Base-by-base conservation (phyloP, 306 rosid genomes). In the Rosa chinensis region DNA sequence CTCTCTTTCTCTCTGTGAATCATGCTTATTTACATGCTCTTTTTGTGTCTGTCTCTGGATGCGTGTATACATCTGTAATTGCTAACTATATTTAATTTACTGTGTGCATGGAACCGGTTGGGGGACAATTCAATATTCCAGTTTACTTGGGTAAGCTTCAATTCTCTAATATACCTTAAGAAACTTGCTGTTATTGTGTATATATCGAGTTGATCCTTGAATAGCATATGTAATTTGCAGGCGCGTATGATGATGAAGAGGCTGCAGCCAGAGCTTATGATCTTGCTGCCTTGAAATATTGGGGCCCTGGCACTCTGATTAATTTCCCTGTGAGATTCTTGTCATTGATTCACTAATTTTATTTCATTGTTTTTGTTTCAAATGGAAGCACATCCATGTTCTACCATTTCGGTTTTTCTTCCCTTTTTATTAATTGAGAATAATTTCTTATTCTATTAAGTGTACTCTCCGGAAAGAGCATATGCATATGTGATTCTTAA, bases 181-280 rank as follows among this genome's bases (percentile, higher is more conserved):
- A 50, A 77, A 64, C 17, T 83, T 47, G 70, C 35, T 77, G 16
- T 74, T 58, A 16, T 17, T 25, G 40, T 59, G 17, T 8, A 13
- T 67, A 28, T 39, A 42, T 73, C 35, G 16, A 20, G 23, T 44
- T 73, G 47, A 75, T 55, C 17, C 9, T 72, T 79, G 73, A 81
- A 63, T 82, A 66, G 76, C 76, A 61, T 77, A 35, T 78, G 8
- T 28, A 66, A 63, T 58, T 44, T 74, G 55, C 84, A 96, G 99
- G 99, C 42, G 99, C 99, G 0, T 96, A 96, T 85, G 99, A 96
- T 82, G 99, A 96, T 18, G 99, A 96, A 83, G 99, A 96, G 84
- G 98, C 99, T 50, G 99, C 99, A 40, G 99, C 99, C 69, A 88
- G 99, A 89, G 99, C 99, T 37, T 96, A 96, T 78, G 99, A 96